Evolutionary conservation across 768 basidiomycete genomes (phyloP), one percentile per base, ranked within the genome.

Genomic region (Tulasnella calospora): DNA sequence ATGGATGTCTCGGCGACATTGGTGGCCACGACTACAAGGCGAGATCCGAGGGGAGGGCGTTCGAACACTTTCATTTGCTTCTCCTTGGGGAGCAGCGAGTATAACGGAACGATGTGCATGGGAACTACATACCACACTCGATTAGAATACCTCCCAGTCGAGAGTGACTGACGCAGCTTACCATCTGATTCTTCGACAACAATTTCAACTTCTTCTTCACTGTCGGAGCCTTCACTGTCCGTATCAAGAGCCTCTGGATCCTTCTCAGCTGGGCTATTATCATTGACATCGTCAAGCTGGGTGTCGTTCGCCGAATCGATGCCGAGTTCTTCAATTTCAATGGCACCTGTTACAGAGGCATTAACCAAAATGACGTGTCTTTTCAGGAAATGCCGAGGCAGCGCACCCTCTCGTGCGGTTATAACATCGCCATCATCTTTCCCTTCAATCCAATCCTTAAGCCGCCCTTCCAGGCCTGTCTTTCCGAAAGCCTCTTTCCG

Each of bases 1-100:
- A 99, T 86, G 9, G 97, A 98, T 0, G 97, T 99, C 83, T 99
- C 97, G 0, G 97, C 97, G 36, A 98, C 92, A 83, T 99, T 98
- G 1, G 97, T 99, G 1, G 97, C 90, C 7, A 99, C 92, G 21
- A 99, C 95, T 19, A 99, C 96, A 4, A 99, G 88, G 46, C 98
- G 93, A 79, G 87, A 86, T 7, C 92, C 93, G 6, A 87, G 84
- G 0, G 98, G 98, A 17, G 96, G 95, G 0, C 91, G 86, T 79
- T 91, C 86, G 83, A 99, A 99, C 2, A 98, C 96, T 27, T 88
- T 88, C 93, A 98, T 95, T 83, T 99, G 98, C 83, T 95, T 94
- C 77, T 98, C 96, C 79, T 92, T 95, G 1, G 98, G 88, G 3
- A 99, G 86, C 5, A 99, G 87, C 4, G 98, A 98, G 84, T 99